Percentiles rank a stretch among this genome's conserved stretches.
phyloP scores from a whole-genome alignment of 495 filamentous ascomycete genomes.

The Aspergillus avenaceus region DNA sequence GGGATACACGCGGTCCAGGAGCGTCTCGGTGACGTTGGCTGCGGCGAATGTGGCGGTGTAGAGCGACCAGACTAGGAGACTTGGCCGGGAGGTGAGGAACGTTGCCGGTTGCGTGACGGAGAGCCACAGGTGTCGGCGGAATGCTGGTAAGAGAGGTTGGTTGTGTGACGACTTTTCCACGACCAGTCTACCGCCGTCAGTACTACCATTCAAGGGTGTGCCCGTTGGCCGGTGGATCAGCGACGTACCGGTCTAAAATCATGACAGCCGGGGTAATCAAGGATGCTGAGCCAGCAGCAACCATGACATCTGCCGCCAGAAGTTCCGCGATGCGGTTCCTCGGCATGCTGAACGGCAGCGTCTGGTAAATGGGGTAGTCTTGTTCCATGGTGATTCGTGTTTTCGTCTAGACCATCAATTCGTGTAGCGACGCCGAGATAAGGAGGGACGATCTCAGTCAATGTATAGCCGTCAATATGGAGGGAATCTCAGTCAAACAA shows the following conservation, averaged over 20 bases:
- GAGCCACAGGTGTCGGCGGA: slow-evolving; percentile 55
- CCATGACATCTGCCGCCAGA: slow-evolving; percentile 28
- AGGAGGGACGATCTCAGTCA: background rate
- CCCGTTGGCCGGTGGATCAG: too few relatives aligned
- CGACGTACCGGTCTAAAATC: slow-evolving; percentile 37
- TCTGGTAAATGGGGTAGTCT: slow-evolving; percentile 12
- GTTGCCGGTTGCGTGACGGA: slow-evolving; percentile 63
- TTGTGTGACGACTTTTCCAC: slow-evolving; percentile 87
- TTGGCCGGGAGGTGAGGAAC: slow-evolving; percentile 70
- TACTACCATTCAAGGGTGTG: background rate
- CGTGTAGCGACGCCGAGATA: too few relatives aligned
- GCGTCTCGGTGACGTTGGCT: slow-evolving; percentile 64
- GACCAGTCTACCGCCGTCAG: slow-evolving; percentile 38
- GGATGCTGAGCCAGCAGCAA: slow-evolving; percentile 36
- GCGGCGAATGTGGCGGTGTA: slow-evolving; percentile 87
- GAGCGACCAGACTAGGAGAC: slow-evolving; percentile 72
- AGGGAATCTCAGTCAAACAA: too few relatives aligned
- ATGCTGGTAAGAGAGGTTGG: slow-evolving; percentile 57
- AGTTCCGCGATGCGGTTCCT: slow-evolving; percentile 30
- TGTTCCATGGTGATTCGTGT: slow-evolving; percentile 10
- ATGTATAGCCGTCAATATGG: background rate
- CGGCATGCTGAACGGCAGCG: slow-evolving; percentile 24
- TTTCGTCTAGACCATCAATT: too few relatives aligned
- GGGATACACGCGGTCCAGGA: slow-evolving; percentile 33
- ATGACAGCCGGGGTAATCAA: slow-evolving; percentile 37